A percentile compares a stretch with the other conserved stretches of the same genome.
Conservation (phyloP, 2,329 filamentous ascomycete species). For the Emericellopsis atlantica region DNA sequence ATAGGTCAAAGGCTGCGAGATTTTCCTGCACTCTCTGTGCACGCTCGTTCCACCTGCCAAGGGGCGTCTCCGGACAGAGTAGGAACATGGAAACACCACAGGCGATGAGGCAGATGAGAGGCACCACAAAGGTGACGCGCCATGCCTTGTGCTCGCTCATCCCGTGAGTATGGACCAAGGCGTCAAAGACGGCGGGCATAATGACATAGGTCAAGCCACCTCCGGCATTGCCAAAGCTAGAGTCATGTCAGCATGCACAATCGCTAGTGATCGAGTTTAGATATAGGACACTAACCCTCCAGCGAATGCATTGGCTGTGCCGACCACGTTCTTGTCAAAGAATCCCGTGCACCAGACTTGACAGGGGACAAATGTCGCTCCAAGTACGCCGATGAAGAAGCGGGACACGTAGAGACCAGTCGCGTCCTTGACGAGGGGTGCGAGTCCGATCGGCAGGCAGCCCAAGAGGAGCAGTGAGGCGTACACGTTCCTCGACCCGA, state of each 20-base stretch:
- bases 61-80: slow-evolving; percentile 70
- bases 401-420: slow-evolving; percentile 56
- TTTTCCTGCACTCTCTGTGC: slow-evolving; percentile 42
- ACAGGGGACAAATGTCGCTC: slow-evolving; percentile 70
- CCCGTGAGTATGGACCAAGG: slow-evolving; percentile 46
- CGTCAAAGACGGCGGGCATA: slow-evolving; percentile 83
- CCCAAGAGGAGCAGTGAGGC: slow-evolving; percentile 66
- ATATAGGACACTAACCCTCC: slow-evolving; percentile 56
- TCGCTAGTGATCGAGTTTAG: background rate
- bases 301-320: slow-evolving; percentile 75
- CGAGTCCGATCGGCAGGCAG: slow-evolving; percentile 68
- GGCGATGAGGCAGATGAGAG: slow-evolving; percentile 60
- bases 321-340: slow-evolving; percentile 86
- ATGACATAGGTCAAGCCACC: slow-evolving; percentile 89
- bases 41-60: slow-evolving; percentile 69
- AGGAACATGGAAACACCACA: slow-evolving; percentile 58
- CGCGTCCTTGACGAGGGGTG: slow-evolving; percentile 56
- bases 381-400: slow-evolving; percentile 73
- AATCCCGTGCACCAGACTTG: slow-evolving; percentile 90
- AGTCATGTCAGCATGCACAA: background rate
- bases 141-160: slow-evolving; percentile 59
- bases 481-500: slow-evolving; percentile 71
- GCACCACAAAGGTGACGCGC: slow-evolving; percentile 76
- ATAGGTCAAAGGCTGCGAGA: slow-evolving; percentile 30
- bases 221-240: slow-evolving; percentile 57